Evolutionary conservation across 495 filamentous ascomycete genomes (phyloP).

Genomic region (Lindgomyces ingoldianus): DNA sequence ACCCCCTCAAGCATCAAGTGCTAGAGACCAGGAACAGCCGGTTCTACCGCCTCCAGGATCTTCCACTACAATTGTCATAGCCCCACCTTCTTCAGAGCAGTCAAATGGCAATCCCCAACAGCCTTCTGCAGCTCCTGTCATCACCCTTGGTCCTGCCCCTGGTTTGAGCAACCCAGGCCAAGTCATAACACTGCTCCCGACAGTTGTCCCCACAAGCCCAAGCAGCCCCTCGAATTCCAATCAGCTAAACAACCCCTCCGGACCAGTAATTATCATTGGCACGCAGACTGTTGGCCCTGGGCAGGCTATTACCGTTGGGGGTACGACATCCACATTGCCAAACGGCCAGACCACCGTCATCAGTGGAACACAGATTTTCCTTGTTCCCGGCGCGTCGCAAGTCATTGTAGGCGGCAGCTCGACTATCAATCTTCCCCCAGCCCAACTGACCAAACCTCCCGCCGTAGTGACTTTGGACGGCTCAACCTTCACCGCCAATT

Average conservation of each 20-base stretch:
- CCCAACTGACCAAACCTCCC: background rate
- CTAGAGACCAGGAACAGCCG: background rate
- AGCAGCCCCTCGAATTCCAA: background rate
- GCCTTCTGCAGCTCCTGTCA: background rate
- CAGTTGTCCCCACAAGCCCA: background rate
- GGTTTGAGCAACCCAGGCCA: background rate
- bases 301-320: constrained; percentile 9
- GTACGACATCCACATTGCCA: constrained; percentile 4
- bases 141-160: constrained; percentile 7
- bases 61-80: constrained; percentile 6
- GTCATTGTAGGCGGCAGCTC: constrained; percentile 10
- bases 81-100: background rate
- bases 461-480: constrained; percentile 35
- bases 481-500: constrained; percentile 37
- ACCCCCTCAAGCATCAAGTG: too few species aligned
- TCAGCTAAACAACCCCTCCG: background rate
- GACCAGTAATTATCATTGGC: constrained; percentile 15
- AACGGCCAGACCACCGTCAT: constrained; percentile 15
- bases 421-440: background rate
- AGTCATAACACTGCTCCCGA: background rate
- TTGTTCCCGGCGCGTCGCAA: constrained; percentile 6
- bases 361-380: constrained; percentile 9
- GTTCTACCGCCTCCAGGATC: constrained; percentile 4
- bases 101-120: background rate
- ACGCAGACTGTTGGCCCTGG: constrained; percentile 13